Conservation (phyloP, 768 basidiomycete genomes). For the Trametes meyenii region DNA sequence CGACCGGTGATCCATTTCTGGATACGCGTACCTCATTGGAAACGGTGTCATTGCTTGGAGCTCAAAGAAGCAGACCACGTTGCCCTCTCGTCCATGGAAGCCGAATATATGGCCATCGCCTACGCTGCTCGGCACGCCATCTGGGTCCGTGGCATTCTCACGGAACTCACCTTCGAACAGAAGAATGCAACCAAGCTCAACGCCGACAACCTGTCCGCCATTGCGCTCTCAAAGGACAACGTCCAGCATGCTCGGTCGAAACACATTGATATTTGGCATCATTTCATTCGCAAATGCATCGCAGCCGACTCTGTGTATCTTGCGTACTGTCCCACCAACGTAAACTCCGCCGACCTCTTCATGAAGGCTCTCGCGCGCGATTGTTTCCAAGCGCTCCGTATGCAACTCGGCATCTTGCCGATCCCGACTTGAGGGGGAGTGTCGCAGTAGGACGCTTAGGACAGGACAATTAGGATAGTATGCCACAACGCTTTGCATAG, state of each 20-base stretch:
- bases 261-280: slow-evolving; percentile 37
- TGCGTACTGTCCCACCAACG: background rate
- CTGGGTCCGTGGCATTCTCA: slow-evolving; percentile 36
- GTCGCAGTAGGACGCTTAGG: background rate
- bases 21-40: slow-evolving; percentile 35
- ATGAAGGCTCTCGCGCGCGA: slow-evolving; percentile 1
- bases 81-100: slow-evolving; percentile 38
- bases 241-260: slow-evolving; percentile 29
- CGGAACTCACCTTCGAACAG: slow-evolving; percentile 28
- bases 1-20: slow-evolving; percentile 30
- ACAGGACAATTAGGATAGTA: too few relatives aligned
- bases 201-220: slow-evolving; percentile 17
- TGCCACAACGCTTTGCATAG: too few relatives aligned
- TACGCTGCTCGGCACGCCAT: slow-evolving; percentile 35
- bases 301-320: slow-evolving; percentile 4
- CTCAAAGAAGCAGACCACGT: slow-evolving; percentile 36
- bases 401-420: slow-evolving; percentile 13
- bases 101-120: slow-evolving; percentile 41
- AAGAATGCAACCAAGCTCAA: slow-evolving; percentile 1
- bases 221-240: slow-evolving; percentile 18
- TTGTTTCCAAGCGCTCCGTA: background rate
- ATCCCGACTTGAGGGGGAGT: slow-evolving; percentile 14
- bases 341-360: slow-evolving; percentile 5
- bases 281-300: slow-evolving; percentile 32
- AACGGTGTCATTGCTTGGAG: slow-evolving; percentile 36